phyloP scores from a whole-genome alignment of 2,329 filamentous ascomycete genomes.

The Didymella pinodella region DNA sequence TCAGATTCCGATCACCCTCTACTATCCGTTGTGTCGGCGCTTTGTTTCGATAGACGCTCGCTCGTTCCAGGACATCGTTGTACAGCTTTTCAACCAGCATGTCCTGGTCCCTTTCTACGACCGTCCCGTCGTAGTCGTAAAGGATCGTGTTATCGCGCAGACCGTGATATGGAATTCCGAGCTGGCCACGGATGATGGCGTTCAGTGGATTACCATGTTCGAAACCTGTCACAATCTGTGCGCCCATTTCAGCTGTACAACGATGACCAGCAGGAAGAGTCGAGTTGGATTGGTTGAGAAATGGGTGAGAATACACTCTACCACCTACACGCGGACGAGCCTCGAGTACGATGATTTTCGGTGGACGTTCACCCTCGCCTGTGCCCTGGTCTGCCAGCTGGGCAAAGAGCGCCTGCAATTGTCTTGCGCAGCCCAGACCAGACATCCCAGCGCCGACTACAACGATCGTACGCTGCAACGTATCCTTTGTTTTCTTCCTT shows the following conservation, averaged over 20 bases:
- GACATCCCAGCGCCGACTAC: conserved; percentile 95
- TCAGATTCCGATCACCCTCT: conserved; percentile 81
- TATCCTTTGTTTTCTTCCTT: conserved; percentile 52
- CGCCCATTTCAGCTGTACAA: conserved; percentile 93
- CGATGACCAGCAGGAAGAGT: conserved; percentile 62
- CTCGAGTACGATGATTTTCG: conserved; percentile 82
- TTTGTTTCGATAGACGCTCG: conserved; percentile 89
- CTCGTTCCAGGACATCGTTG: conserved; percentile 92
- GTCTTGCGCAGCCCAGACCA: conserved; percentile 88
- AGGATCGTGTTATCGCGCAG: conserved; percentile 83
- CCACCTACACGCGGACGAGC: conserved; percentile 88
- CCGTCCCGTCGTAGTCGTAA: conserved; percentile 81
- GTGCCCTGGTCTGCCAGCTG: conserved; percentile 77
- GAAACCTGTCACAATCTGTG: conserved; percentile 98
- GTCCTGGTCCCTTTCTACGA: conserved; percentile 81
- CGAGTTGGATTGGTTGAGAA: conserved; percentile 66
- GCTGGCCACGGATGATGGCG: conserved; percentile 86
- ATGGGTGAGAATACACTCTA: conserved; percentile 85
- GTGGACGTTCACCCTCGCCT: conserved; percentile 71
- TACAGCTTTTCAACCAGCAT: conserved; percentile 88
- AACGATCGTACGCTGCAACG: conserved; percentile 75
- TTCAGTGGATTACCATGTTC: conserved; percentile 95
- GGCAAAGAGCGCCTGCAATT: conserved; percentile 83
- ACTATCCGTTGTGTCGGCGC: conserved; percentile 73
- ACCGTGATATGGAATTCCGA: conserved; percentile 84